Conservation (phyloP, 2,329 filamentous ascomycete species). For the Dactylonectria estremocensis region DNA sequence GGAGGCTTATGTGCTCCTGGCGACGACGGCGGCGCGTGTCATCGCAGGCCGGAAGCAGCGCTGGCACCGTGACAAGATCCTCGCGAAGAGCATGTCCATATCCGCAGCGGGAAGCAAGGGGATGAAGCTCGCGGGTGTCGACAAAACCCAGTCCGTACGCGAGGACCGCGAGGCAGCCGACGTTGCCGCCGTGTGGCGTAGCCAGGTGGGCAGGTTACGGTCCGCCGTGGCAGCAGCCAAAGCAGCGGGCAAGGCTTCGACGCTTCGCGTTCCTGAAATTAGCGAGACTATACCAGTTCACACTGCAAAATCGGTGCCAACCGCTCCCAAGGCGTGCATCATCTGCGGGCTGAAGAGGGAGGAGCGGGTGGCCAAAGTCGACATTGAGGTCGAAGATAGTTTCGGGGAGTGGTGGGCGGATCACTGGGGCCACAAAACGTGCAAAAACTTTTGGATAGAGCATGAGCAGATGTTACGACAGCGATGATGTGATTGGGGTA, state of each 20-base stretch:
- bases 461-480: slow-evolving; percentile 80
- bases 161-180: slow-evolving; percentile 91
- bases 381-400: slow-evolving; percentile 85
- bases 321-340: slow-evolving; percentile 82
- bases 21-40: slow-evolving; percentile 81
- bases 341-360: slow-evolving; percentile 91
- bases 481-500: slow-evolving; percentile 61
- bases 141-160: slow-evolving; percentile 84
- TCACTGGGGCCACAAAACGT: slow-evolving; percentile 86
- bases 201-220: slow-evolving; percentile 81
- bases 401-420: slow-evolving; percentile 99
- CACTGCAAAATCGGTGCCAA: slow-evolving; percentile 80
- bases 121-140: slow-evolving; percentile 92
- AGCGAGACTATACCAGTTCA: slow-evolving; percentile 78
- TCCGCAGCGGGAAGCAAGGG: slow-evolving; percentile 82
- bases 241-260: slow-evolving; percentile 64
- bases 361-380: slow-evolving; percentile 83
- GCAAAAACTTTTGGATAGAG: slow-evolving; percentile 87
- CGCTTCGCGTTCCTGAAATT: slow-evolving; percentile 78
- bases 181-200: slow-evolving; percentile 81
- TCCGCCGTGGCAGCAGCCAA: slow-evolving; percentile 80
- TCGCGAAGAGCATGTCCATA: slow-evolving; percentile 92
- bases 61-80: slow-evolving; percentile 90
- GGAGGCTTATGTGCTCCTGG: slow-evolving; percentile 73
- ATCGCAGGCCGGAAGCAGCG: slow-evolving; percentile 88